Evolutionary conservation across 1,139 yeast genomes (phyloP), one percentile per base, ranked within the genome.

Genomic region (Suhomyces guaymorum): DNA sequence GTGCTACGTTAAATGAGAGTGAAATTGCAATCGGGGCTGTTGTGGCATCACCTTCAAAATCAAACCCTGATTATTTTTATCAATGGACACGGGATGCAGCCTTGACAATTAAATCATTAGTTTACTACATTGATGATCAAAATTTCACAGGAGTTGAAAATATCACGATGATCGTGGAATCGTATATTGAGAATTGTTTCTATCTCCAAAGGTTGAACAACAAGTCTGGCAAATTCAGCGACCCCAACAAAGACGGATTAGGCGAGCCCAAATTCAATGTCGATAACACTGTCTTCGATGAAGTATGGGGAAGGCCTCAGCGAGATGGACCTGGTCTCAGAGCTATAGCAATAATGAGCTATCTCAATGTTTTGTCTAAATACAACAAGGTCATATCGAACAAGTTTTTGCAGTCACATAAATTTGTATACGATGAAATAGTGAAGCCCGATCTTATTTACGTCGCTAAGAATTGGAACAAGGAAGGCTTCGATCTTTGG

Each of bases 31-130:
- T 66, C 7, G 97, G 97, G 17, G 87, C 78, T 3, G 83, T 88
- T 4, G 70, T 90, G 42, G 97, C 97, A 1, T 82, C 95, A 7
- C 95, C 96, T 3, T 86, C 95, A 1, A 73, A 57, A 36, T 5
- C 35, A 0, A 45, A 66, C 15, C 97, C 97, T 0, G 73, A 90
- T 58, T 90, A 90, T 56, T 89, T 76, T 49, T 90, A 76, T 53
- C 95, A 86, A 51, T 90, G 98, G 98, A 74, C 79, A 2, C 72
- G 98, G 50, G 98, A 90, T 55, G 80, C 90, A 21, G 96, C 97
- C 0, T 75, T 90, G 32, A 82, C 95, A 1, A 73, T 87, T 33
- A 75, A 79, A 41, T 72, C 94, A 0, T 63, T 90, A 34, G 68
- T 82, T 15, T 73, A 76, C 37, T 66, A 66, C 42, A 63, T 81